Conservation (phyloP, 2,329 filamentous ascomycete genomes). For the Cryphonectria naterciae region DNA sequence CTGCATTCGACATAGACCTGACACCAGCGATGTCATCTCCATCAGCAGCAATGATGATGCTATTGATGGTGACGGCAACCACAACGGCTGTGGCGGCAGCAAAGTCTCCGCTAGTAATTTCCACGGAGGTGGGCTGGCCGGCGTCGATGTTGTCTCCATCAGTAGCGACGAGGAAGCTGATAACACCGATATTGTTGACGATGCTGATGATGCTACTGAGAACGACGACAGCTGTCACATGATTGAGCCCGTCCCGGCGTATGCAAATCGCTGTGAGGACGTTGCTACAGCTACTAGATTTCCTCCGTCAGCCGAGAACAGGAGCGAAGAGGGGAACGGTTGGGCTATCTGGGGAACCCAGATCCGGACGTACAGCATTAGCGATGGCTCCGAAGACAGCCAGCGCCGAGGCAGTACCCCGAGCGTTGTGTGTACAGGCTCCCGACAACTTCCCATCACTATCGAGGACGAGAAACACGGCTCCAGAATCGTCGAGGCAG, state of each 20-base stretch:
- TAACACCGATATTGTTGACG: neutral
- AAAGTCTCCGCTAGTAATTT: neutral
- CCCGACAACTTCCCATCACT: neutral
- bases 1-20: constrained; percentile 34
- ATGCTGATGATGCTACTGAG: neutral
- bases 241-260: too few species aligned
- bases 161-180: neutral
- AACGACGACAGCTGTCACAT: too few species aligned
- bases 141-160: neutral
- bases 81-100: neutral
- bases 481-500: too few species aligned
- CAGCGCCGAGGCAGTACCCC: neutral
- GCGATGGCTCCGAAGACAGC: neutral
- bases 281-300: neutral
- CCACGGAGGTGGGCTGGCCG: neutral
- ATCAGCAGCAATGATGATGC: constrained; percentile 15
- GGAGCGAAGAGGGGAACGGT: neutral
- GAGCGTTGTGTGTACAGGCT: neutral
- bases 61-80: neutral
- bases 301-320: neutral
- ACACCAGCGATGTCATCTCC: constrained; percentile 6
- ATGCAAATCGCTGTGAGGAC: too few species aligned
- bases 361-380: neutral
- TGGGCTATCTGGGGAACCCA: neutral
- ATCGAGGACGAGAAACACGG: constrained; percentile 5